phyloP scores from a whole-genome alignment of 2,329 filamentous ascomycete genomes.

The Pseudodiploospora longispora region DNA sequence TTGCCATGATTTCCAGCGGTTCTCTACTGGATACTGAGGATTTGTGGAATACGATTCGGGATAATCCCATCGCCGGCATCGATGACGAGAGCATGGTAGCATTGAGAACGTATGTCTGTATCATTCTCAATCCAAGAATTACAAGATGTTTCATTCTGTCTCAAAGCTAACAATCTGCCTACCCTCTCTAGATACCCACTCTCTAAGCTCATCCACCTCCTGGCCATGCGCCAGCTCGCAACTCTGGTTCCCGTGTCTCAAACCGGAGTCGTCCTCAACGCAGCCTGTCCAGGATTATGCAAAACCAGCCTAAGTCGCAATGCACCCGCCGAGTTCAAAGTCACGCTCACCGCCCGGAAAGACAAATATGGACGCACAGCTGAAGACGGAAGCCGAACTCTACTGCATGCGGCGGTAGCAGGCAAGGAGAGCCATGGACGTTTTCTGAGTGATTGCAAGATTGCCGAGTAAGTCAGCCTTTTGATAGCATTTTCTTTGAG shows the following conservation, averaged over 20 bases:
- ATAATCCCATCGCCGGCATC: conserved; percentile 1
- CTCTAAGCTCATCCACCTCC: conserved; percentile 20
- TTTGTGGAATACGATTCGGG: neutral
- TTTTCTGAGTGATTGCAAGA: conserved; percentile 16
- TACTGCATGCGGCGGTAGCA: conserved; percentile 16
- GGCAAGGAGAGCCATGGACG: conserved; percentile 20
- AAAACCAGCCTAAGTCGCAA: conserved; percentile 12
- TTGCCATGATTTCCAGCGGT: conserved; percentile 24
- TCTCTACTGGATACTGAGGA: neutral
- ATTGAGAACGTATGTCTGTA: neutral
- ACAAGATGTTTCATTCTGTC: neutral
- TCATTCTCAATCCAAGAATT: neutral
- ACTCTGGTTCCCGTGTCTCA: conserved; percentile 15
- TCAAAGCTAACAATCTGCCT: neutral
- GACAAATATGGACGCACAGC: conserved; percentile 12
- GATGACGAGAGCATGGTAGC: conserved; percentile 1
- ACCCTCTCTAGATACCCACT: conserved; percentile 13
- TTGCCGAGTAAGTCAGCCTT: conserved; percentile 18
- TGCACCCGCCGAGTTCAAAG: neutral
- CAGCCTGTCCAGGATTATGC: conserved; percentile 22
- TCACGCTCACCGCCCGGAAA: neutral
- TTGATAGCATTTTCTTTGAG: neutral
- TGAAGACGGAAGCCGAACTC: conserved; percentile 20
- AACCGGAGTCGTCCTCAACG: conserved; percentile 23
- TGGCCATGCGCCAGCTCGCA: conserved; percentile 19